Conservation (phyloP, 2,329 filamentous ascomycete species). For the Arachnomyces sp. region DNA sequence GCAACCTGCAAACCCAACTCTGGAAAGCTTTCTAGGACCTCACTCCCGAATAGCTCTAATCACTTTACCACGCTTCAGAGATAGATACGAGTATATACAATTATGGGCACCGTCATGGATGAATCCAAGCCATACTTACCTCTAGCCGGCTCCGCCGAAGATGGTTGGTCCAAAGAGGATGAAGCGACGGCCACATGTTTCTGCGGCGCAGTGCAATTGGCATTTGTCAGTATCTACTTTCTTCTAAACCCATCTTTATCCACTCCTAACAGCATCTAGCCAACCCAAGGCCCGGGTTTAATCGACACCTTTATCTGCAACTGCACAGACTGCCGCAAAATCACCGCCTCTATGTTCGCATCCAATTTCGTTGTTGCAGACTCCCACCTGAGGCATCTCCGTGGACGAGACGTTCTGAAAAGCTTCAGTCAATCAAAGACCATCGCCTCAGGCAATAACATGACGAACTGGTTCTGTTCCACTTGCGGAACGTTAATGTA, state of each 20-base stretch:
- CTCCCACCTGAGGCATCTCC: constrained; percentile 40
- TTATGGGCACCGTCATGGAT: no score
- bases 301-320: constrained; percentile 51
- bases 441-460: constrained; percentile 40
- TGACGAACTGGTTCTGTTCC: constrained; percentile 57
- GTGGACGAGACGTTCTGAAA: constrained; percentile 46
- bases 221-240: constrained; percentile 34
- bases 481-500: constrained; percentile 58
- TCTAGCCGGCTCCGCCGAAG: no score
- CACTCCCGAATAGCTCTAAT: no score
- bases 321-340: constrained; percentile 55
- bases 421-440: constrained; percentile 42
- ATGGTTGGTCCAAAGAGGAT: no score
- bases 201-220: constrained; percentile 50
- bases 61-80: no score
- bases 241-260: not conserved
- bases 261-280: no score
- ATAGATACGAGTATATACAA: no score
- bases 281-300: constrained; percentile 29
- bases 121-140: no score
- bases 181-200: constrained; percentile 44
- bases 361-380: constrained; percentile 50
- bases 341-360: constrained; percentile 57
- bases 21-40: no score
- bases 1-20: no score